Base-by-base conservation (phyloP, 345 rosid species). In the Noccaea bulbosa region DNA sequence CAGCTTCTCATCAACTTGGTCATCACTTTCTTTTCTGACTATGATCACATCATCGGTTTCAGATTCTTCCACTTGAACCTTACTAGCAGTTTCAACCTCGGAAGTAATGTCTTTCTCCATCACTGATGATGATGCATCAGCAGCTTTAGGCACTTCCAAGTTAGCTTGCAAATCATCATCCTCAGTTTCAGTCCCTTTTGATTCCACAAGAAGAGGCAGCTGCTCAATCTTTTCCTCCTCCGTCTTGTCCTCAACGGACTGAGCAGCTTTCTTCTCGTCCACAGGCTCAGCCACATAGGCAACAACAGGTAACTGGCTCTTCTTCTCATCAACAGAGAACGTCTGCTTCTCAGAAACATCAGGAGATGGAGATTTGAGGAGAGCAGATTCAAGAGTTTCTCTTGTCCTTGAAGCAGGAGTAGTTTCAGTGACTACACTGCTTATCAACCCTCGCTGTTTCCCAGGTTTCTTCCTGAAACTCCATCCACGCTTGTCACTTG, bases 391-490 rank as follows among this genome's bases (percentile, higher is more conserved):
- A 33, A 81, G 74, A 62, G 79, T 85, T 27, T 81, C 96, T 69
- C 83, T 85, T 6, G 77, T 78, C 65, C 80, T 52, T 11, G 70
- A 48, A 32, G 71, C 48, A 52, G 81, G 67, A 62, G 74, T 43
- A 20, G 77, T 67, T 73, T 87, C 95, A 43, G 90, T 54, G 35
- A 76, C 78, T 5, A 74, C 83, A 47, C 63, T 80, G 72, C 77
- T 87, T 76, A 85, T 83, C 40, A 89, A 78, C 52, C 88, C 92
- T 20, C 96, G 74, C 50, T 87, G 96, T 38, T 85, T 77, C 37
- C 85, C 87, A 74, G 96, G 78, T 73, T 81, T 87, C 80, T 87
- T 89, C 72, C 88, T 85, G 82, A 89, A 87, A 81, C 96, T 89
- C 96, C 96, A 89, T 67, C 92, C 84, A 15, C 81, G 73, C 66